phyloP scores from a whole-genome alignment of 2,329 filamentous ascomycete genomes.

The Scedosporium apiospermum region DNA sequence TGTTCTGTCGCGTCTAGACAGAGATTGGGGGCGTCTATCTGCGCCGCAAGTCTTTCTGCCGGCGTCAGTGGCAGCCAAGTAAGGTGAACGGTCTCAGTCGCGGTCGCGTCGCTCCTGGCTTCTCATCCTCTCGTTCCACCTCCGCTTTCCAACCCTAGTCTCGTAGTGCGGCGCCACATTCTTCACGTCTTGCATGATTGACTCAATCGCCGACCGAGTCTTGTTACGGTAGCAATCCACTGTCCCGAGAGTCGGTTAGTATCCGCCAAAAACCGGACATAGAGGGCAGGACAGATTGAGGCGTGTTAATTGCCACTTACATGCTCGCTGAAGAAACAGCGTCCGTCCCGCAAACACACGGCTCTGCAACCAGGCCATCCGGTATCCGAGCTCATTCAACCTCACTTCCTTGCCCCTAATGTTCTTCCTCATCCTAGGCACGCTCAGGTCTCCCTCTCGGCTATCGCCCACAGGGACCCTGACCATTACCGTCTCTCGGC shows the following conservation, averaged over 20 bases:
- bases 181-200: slow-evolving; percentile 64
- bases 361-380: slow-evolving; percentile 95
- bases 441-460: slow-evolving; percentile 61
- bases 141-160: slow-evolving; percentile 75
- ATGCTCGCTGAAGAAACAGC: slow-evolving; percentile 80
- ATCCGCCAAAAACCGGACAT: not conserved
- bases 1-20: not conserved
- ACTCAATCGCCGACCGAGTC: slow-evolving; percentile 73
- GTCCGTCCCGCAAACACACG: slow-evolving; percentile 80
- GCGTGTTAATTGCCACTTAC: slow-evolving; percentile 47
- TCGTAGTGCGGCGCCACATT: slow-evolving; percentile 78
- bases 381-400: slow-evolving; percentile 84
- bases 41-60: too few species aligned
- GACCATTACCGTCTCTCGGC: slow-evolving; percentile 33
- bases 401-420: slow-evolving; percentile 75
- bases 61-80: not conserved
- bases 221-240: slow-evolving; percentile 94
- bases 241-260: slow-evolving; percentile 23
- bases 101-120: slow-evolving; percentile 19
- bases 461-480: slow-evolving; percentile 60
- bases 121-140: slow-evolving; percentile 52
- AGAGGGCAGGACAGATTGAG: not conserved
- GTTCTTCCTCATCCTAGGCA: slow-evolving; percentile 62
- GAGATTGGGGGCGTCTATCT: too few species aligned
- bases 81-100: not conserved